Evolutionary conservation across 2,329 filamentous ascomycete species (phyloP).

Genomic region (Hymenoscyphus infarciens): DNA sequence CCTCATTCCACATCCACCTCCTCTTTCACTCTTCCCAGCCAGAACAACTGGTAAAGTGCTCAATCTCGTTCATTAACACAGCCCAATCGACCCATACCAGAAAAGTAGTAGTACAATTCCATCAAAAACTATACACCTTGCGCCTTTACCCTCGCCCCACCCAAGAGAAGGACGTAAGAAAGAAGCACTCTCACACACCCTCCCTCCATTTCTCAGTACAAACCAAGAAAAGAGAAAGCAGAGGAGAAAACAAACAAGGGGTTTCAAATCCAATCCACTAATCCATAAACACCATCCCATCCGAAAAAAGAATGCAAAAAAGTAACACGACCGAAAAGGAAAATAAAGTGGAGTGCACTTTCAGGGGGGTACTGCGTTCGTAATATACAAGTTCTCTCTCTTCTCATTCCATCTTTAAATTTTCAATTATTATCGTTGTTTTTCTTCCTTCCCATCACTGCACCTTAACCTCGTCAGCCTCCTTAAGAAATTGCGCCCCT

Average conservation of each 20-base stretch:
- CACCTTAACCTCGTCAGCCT: slow-evolving; percentile 28
- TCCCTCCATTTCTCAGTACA: not conserved
- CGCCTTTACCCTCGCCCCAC: not conserved
- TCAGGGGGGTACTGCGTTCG: slow-evolving; percentile 4
- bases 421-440: slow-evolving; percentile 6
- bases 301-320: slow-evolving; percentile 1
- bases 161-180: not conserved
- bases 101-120: not conserved
- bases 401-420: not conserved
- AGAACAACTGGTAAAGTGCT: not conserved
- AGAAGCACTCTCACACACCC: not conserved
- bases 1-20: not conserved
- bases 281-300: slow-evolving; percentile 16
- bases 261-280: slow-evolving; percentile 16
- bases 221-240: not conserved
- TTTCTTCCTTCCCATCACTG: not conserved
- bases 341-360: slow-evolving; percentile 6
- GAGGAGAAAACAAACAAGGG: not conserved
- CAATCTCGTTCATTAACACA: not conserved
- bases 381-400: slow-evolving; percentile 13
- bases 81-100: not conserved
- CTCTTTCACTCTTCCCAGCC: not conserved
- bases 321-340: slow-evolving; percentile 9
- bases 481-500: slow-evolving; percentile 30
- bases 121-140: not conserved